Evolutionary conservation across 83 land plant species (phyloP), one percentile per base, ranked within the genome.

Genomic region (Picea mariana): DNA sequence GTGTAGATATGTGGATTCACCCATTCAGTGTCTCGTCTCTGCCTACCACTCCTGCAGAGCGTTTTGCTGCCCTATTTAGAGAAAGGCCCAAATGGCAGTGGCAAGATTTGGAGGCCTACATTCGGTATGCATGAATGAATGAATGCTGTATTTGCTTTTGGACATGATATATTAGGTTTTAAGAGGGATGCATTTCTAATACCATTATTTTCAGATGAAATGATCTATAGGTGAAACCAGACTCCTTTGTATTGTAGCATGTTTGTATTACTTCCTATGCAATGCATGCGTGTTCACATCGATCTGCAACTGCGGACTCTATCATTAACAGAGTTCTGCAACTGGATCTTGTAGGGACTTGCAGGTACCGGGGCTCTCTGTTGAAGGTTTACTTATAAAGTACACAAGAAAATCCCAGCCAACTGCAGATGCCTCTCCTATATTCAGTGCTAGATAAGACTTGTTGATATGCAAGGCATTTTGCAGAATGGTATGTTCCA

Each of bases 41-140:
- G 71, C 97, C 99, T 13, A 86, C 87, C 23, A 85, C 61, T 52
- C 99, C 98, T 65, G 91, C 92, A 16, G 96, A 90, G 42, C 88
- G 99, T 9, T 97, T 97, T 82, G 84, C 93, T 52, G 89, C 89
- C 6, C 91, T 97, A 4, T 97, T 95, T 62, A 83, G 67, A 67
- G 95, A 92, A 62, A 88, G 91, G 75, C 78, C 89, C 64, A 95
- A 87, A 82, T 97, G 99, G 99, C 93, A 96, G 75, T 89, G 95
- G 97, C 89, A 94, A 79, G 96, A 97, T 83, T 79, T 97, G 72
- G 93, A 96, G 87, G 99, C 99, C 40, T 97, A 92, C 63, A 81
- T 97, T 81, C 89, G 99, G 99, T 97, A 62, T 65, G 21, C 11
- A 11, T 52, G 3, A 11, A 52, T 52, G 58, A 11, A 52, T 52